Evolutionary conservation across 2,329 filamentous ascomycete genomes (phyloP).

Genomic region (Mycogone perniciosa): DNA sequence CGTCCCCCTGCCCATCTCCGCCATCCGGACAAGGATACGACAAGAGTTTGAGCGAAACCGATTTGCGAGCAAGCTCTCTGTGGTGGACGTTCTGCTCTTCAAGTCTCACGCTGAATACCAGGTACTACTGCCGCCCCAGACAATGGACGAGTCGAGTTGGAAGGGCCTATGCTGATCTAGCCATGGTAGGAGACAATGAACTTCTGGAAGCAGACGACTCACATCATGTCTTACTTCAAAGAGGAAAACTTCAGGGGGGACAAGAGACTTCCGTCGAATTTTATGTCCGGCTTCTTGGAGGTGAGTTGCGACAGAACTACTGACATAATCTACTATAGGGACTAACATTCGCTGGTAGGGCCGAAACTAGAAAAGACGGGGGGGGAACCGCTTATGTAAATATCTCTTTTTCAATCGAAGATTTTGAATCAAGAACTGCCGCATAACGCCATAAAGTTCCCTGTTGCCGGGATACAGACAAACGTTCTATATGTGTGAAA

Average conservation of each 20-base stretch:
- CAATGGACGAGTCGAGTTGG: not conserved
- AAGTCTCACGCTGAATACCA: constrained; percentile 93
- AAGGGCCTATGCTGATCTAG: constrained; percentile 6
- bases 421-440: constrained; percentile 22
- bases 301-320: constrained; percentile 42
- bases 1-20: constrained; percentile 78
- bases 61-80: constrained; percentile 81
- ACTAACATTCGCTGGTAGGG: constrained; percentile 34
- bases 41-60: constrained; percentile 96
- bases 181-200: constrained; percentile 82
- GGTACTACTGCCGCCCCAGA: constrained; percentile 42
- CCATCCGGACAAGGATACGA: constrained; percentile 85
- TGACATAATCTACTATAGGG: not conserved
- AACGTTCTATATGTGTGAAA: constrained; percentile 16
- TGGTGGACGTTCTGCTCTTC: constrained; percentile 83
- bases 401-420: constrained; percentile 24
- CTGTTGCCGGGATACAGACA: constrained; percentile 16
- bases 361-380: constrained; percentile 44
- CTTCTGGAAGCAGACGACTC: constrained; percentile 96
- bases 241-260: constrained; percentile 71
- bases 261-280: constrained; percentile 75
- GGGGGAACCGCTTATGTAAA: constrained; percentile 28
- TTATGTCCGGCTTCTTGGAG: constrained; percentile 94
- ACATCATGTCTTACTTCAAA: constrained; percentile 96
- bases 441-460: constrained; percentile 27